Evolutionary conservation across 208 protist genomes (phyloP).

Genomic region (Vickermania ingenoplastis): DNA sequence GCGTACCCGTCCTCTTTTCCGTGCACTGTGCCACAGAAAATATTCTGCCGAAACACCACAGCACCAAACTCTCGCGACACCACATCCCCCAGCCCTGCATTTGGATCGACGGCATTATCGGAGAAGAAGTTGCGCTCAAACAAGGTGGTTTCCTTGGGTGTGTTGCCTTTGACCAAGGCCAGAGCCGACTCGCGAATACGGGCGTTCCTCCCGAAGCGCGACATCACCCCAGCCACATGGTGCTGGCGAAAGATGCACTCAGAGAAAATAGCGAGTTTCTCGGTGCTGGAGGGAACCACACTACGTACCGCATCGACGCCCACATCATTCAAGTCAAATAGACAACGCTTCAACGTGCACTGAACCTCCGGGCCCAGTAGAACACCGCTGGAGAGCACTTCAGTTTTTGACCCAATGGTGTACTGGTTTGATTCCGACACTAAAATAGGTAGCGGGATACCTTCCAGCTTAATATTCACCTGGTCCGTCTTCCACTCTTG

Average conservation of each 20-base stretch:
- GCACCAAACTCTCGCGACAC: constrained; percentile 35
- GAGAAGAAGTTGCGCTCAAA: constrained; percentile 58
- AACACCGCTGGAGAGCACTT: constrained; percentile 29
- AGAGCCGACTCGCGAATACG: not conserved
- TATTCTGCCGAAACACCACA: constrained; percentile 44
- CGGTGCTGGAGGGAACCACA: constrained; percentile 4
- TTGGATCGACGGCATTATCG: constrained; percentile 21
- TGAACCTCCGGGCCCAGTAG: constrained; percentile 32
- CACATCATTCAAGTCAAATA: constrained; percentile 64
- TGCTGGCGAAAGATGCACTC: constrained; percentile 2
- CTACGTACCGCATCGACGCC: constrained; percentile 54
- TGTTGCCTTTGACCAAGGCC: not conserved
- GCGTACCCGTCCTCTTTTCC: constrained; percentile 25
- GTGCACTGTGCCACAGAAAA: constrained; percentile 66
- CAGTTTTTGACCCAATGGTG: not conserved
- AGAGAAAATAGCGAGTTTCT: constrained; percentile 3
- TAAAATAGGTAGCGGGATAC: not conserved
- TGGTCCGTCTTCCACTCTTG: constrained; percentile 16
- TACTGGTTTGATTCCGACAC: not conserved
- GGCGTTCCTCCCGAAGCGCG: not conserved
- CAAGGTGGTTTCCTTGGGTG: constrained; percentile 8
- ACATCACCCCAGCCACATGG: constrained; percentile 5
- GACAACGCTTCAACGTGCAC: constrained; percentile 26
- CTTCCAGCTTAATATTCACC: constrained; percentile 10
- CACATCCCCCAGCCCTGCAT: constrained; percentile 42